These are phyloP conservation scores for Pseudopithomyces maydicus DNA, from an alignment of 2,329 filamentous ascomycete species.

Conservation along the genomic window DNA sequence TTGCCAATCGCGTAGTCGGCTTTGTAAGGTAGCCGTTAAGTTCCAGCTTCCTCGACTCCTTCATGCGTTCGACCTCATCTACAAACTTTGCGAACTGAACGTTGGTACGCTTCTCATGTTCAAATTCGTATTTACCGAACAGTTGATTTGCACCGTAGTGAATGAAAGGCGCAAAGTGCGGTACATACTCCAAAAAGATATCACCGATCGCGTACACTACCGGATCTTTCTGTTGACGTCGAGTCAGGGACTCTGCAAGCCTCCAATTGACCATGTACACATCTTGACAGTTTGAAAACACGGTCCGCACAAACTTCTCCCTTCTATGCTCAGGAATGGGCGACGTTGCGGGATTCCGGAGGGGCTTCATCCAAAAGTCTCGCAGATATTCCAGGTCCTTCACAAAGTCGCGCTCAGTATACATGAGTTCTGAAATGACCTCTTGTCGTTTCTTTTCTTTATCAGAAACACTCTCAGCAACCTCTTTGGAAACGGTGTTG, in stretches of 20 bases:
- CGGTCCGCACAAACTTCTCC: slow-evolving; percentile 89
- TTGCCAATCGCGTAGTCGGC: slow-evolving; percentile 89
- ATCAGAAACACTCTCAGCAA: slow-evolving; percentile 87
- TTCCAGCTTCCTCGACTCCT: slow-evolving; percentile 95
- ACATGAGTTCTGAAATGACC: slow-evolving; percentile 97
- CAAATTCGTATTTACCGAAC: slow-evolving; percentile 97
- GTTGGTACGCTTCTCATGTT: slow-evolving; percentile 90
- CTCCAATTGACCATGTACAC: slow-evolving; percentile 90
- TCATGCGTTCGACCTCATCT: slow-evolving; percentile 92
- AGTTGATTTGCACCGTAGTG: slow-evolving; percentile 94
- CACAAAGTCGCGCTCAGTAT: slow-evolving; percentile 97
- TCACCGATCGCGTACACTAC: slow-evolving; percentile 91
- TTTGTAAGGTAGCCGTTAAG: slow-evolving; percentile 98
- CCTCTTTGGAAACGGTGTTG: slow-evolving; percentile 93
- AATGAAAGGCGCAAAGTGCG: slow-evolving; percentile 94
- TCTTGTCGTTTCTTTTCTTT: slow-evolving; percentile 97
- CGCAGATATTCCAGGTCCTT: slow-evolving; percentile 97
- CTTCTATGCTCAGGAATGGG: slow-evolving; percentile 87
- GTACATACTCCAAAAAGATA: slow-evolving; percentile 90
- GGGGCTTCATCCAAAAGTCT: slow-evolving; percentile 97
- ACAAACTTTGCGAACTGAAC: slow-evolving; percentile 87
- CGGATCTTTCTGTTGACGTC: slow-evolving; percentile 85
- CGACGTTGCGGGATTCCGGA: slow-evolving; percentile 71
- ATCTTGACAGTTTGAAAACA: slow-evolving; percentile 95
- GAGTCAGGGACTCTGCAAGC: slow-evolving; percentile 85